These are phyloP conservation scores for Kalmusia sp. DNA, from an alignment of 2,329 filamentous ascomycete species.

Conservation along the genomic window DNA sequence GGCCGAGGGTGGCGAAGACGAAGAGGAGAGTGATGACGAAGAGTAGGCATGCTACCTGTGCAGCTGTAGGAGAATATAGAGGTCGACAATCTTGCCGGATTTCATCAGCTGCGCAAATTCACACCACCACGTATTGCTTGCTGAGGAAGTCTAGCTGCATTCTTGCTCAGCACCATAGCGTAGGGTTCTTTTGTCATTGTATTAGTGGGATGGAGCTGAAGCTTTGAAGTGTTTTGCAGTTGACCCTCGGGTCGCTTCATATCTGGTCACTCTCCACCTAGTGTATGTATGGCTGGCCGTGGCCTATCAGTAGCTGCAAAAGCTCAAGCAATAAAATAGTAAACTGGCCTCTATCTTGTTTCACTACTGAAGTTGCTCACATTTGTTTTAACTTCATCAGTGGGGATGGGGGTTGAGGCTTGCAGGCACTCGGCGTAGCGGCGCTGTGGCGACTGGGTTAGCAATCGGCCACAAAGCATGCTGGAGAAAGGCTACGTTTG, in stretches of 20 bases:
- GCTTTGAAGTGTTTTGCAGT: not conserved
- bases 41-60: slow-evolving; percentile 31
- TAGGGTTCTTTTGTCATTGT: not conserved
- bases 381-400: too few species aligned
- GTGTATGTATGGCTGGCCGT: not conserved
- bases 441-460: too few species aligned
- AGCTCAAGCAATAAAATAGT: not conserved
- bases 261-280: not conserved
- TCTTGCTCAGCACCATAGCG: not conserved
- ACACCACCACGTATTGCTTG: not conserved
- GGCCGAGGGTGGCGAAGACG: slow-evolving; percentile 52
- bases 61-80: slow-evolving; percentile 29
- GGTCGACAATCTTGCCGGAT: slow-evolving; percentile 25
- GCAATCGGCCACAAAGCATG: too few species aligned
- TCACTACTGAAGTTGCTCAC: too few species aligned
- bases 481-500: too few species aligned
- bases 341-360: not conserved
- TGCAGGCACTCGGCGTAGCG: too few species aligned
- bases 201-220: not conserved
- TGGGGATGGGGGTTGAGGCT: too few species aligned
- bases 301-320: not conserved
- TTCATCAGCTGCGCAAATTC: slow-evolving; percentile 4
- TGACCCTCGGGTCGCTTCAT: not conserved
- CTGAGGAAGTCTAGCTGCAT: not conserved
- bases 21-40: slow-evolving; percentile 48